A percentile compares a stretch with the other conserved stretches of the same genome.
phyloP scores from a whole-genome alignment of 2,329 filamentous ascomycete species.

The Xylariomycetidae sp. region DNA sequence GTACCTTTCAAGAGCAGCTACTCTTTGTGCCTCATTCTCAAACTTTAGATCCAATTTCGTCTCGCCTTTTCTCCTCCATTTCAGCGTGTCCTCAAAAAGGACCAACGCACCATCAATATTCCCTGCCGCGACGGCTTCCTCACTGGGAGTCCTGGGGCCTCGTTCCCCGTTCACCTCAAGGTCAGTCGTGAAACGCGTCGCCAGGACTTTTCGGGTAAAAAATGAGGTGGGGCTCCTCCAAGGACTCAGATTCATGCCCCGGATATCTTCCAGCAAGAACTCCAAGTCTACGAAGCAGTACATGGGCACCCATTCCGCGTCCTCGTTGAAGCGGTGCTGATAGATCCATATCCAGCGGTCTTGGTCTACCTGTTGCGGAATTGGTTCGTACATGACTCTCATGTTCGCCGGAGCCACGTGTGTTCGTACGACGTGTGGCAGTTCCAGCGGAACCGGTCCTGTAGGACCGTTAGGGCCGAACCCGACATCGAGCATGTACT shows the following conservation, averaged over 20 bases:
- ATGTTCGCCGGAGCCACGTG: conserved; percentile 23
- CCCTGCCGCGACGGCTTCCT: conserved; percentile 30
- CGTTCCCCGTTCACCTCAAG: conserved; percentile 22
- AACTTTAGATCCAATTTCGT: conserved; percentile 33
- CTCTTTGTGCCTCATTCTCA: conserved; percentile 37
- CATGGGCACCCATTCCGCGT: conserved; percentile 32
- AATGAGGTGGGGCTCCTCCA: conserved; percentile 27
- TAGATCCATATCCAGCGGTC: conserved; percentile 18
- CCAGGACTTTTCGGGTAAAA: conserved; percentile 32
- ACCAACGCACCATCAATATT: conserved; percentile 28
- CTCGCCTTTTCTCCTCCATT: conserved; percentile 32
- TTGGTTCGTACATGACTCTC: conserved; percentile 21
- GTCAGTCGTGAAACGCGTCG: conserved; percentile 35
- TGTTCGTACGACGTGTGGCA: not conserved
- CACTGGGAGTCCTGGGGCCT: conserved; percentile 30
- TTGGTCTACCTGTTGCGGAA: conserved; percentile 19
- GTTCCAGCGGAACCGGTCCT: conserved; percentile 9
- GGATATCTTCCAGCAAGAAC: conserved; percentile 34
- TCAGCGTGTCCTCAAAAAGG: conserved; percentile 36
- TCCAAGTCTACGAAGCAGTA: conserved; percentile 44
- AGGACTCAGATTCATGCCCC: conserved; percentile 33
- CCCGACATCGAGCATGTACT: conserved; percentile 20
- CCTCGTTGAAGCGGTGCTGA: conserved; percentile 15
- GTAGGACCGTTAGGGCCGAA: conserved; percentile 20
- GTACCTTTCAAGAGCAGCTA: conserved; percentile 37